phyloP scores from a whole-genome alignment of 345 rosid genomes.

The Eucalyptus erythrocorys region DNA sequence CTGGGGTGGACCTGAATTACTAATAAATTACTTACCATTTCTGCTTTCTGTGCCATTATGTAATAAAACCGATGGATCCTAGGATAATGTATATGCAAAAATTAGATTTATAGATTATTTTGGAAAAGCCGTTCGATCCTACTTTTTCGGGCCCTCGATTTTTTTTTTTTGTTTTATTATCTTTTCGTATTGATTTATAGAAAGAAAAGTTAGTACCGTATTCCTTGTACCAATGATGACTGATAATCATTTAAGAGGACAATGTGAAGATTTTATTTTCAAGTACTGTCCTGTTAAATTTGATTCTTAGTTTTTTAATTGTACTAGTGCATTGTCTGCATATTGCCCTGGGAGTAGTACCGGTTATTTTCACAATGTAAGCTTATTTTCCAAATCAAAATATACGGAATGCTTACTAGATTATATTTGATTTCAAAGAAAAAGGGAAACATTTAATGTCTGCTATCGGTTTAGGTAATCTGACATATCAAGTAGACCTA shows the following conservation, averaged over 20 bases:
- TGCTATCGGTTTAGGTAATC: not conserved
- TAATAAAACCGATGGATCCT: not conserved
- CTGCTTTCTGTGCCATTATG: not conserved
- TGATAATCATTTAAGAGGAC: not conserved
- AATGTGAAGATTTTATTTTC: not conserved
- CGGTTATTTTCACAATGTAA: not conserved
- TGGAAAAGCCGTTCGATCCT: not conserved
- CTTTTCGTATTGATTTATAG: not conserved
- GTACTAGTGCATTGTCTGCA: not conserved
- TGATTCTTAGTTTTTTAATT: not conserved
- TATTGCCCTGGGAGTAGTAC: accelerated
- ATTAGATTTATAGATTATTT: not conserved
- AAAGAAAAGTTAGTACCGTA: not conserved
- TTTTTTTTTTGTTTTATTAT: too few species aligned
- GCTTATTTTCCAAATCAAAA: not conserved
- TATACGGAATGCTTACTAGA: accelerated
- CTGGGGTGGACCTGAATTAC: not conserved
- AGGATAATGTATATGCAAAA: not conserved
- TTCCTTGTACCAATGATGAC: not conserved
- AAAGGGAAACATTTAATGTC: too few species aligned
- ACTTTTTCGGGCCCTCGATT: not conserved
- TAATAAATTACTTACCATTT: not conserved
- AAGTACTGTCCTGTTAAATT: not conserved
- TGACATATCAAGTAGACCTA: not conserved
- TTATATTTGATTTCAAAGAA: not conserved